Percentiles rank a stretch among this genome's conserved stretches.
These are phyloP conservation scores for Myxozyma monticola DNA, from an alignment of 805 yeast species.

Conservation along the genomic window DNA sequence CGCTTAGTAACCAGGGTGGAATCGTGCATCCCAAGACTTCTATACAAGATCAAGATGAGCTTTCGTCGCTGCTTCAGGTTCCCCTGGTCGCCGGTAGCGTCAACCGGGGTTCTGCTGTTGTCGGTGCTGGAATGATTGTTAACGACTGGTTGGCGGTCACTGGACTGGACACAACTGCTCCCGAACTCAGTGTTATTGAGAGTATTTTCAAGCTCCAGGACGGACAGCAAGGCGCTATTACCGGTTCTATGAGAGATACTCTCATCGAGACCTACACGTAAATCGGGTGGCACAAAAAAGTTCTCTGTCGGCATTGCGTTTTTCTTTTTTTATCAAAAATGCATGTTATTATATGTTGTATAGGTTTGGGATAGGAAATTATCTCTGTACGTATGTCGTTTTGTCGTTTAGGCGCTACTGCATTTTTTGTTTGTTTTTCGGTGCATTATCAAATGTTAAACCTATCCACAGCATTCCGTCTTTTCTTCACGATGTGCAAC, in stretches of 20 bases:
- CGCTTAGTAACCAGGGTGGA: slow-evolving; percentile 96
- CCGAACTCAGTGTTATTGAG: slow-evolving; percentile 95
- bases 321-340: background rate
- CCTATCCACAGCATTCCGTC: too few relatives aligned
- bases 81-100: slow-evolving; percentile 99
- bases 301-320: background rate
- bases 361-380: too few relatives aligned
- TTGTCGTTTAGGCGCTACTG: too few relatives aligned
- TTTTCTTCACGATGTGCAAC: too few relatives aligned
- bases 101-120: slow-evolving; percentile 95
- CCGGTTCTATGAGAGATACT: slow-evolving; percentile 85
- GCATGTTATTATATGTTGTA: too few relatives aligned
- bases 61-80: slow-evolving; percentile 90
- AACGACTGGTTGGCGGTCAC: slow-evolving; percentile 98
- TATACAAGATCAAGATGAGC: slow-evolving; percentile 96
- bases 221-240: slow-evolving; percentile 82
- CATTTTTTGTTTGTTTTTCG: too few relatives aligned
- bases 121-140: slow-evolving; percentile 98
- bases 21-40: slow-evolving; percentile 97
- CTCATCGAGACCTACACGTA: slow-evolving; percentile 87
- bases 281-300: slow-evolving; percentile 7
- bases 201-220: slow-evolving; percentile 92
- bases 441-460: too few relatives aligned
- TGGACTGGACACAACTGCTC: slow-evolving; percentile 97
- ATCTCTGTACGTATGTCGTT: too few relatives aligned